phyloP scores from a whole-genome alignment of 2,329 filamentous ascomycete genomes.

The Colletotrichum graminicola region DNA sequence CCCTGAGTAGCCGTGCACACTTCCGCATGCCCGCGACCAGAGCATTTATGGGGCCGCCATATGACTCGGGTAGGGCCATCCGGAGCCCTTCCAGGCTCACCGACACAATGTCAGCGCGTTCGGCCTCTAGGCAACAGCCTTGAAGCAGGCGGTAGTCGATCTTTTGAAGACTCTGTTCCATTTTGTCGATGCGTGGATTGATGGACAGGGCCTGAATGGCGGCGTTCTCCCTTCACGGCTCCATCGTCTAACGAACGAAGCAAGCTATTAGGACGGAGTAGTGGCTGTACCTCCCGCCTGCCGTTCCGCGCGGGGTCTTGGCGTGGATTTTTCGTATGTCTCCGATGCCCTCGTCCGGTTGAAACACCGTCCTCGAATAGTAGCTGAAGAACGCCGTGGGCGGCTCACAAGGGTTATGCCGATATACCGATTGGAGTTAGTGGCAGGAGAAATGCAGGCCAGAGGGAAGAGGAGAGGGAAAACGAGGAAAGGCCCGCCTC shows the following conservation, averaged over 20 bases:
- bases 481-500: constrained; percentile 3
- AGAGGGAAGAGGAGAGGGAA: constrained; percentile 2
- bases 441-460: background rate
- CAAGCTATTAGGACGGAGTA: background rate
- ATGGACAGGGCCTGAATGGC: constrained; percentile 18
- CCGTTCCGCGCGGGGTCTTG: background rate
- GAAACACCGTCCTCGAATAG: too few relatives aligned
- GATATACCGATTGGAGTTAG: constrained; percentile 13
- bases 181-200: constrained; percentile 13
- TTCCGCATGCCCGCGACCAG: constrained; percentile 62
- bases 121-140: constrained; percentile 68
- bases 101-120: constrained; percentile 63
- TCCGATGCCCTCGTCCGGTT: background rate
- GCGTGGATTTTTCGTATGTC: background rate
- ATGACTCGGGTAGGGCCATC: constrained; percentile 56
- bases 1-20: constrained; percentile 61
- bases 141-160: constrained; percentile 58
- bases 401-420: background rate
- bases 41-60: constrained; percentile 60
- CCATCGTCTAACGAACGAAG: constrained; percentile 6
- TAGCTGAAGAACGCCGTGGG: background rate
- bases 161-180: constrained; percentile 43
- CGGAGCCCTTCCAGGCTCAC: constrained; percentile 63
- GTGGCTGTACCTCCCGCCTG: background rate
- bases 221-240: constrained; percentile 14